phyloP scores from a whole-genome alignment of 2,329 filamentous ascomycete species.

The Huntiella decipiens region DNA sequence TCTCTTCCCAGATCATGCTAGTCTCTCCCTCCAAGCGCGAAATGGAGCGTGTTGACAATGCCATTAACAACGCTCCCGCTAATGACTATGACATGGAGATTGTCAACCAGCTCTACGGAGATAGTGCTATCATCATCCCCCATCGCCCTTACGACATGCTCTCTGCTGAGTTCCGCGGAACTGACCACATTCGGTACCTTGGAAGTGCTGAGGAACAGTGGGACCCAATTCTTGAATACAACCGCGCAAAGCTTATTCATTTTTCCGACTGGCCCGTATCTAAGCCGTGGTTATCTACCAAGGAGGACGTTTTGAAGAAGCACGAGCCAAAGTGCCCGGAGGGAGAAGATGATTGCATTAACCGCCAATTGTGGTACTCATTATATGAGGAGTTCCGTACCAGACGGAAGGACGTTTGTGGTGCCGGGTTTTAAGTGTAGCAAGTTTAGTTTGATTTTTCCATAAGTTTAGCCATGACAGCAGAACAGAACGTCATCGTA shows the following conservation, averaged over 20 bases:
- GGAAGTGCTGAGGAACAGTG: constrained; percentile 27
- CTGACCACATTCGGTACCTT: constrained; percentile 26
- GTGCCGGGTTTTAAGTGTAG: neutral
- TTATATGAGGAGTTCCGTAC: constrained; percentile 31
- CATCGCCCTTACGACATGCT: constrained; percentile 43
- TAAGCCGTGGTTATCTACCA: constrained; percentile 29
- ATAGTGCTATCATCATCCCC: constrained; percentile 40
- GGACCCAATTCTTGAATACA: constrained; percentile 31
- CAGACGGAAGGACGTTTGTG: neutral
- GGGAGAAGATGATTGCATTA: constrained; percentile 25
- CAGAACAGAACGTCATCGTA: too few relatives aligned
- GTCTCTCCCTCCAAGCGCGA: constrained; percentile 37
- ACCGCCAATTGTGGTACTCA: constrained; percentile 13
- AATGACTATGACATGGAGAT: constrained; percentile 47
- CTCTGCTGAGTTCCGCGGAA: constrained; percentile 38
- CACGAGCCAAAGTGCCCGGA: constrained; percentile 17
- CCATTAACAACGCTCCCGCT: constrained; percentile 13
- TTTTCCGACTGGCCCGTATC: constrained; percentile 21
- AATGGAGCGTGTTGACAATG: constrained; percentile 19
- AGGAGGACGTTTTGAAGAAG: constrained; percentile 3
- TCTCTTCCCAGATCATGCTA: constrained; percentile 45
- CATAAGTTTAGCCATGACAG: too few relatives aligned
- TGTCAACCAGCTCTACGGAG: constrained; percentile 40
- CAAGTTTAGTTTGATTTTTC: too few relatives aligned
- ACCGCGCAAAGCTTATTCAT: constrained; percentile 40